A percentile compares a stretch with the other conserved stretches of the same genome.
These are phyloP conservation scores for Neoboletus magnificus DNA, from an alignment of 768 basidiomycete species.

Conservation along the genomic window DNA sequence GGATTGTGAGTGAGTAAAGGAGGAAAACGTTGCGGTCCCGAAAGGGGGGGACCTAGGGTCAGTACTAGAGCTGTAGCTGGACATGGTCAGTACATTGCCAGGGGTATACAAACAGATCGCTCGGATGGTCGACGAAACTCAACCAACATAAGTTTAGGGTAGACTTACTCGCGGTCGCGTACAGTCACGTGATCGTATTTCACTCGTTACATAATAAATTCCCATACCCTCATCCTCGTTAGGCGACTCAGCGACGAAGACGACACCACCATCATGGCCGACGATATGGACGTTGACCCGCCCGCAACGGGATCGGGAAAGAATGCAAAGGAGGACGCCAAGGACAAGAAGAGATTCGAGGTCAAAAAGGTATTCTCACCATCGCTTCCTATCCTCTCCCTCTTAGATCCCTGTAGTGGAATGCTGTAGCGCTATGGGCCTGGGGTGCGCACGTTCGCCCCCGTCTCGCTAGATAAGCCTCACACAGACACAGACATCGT, in stretches of 20 bases:
- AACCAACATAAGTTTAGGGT: constrained; percentile 37
- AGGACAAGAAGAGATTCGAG: constrained; percentile 87
- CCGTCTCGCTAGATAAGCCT: constrained; percentile 3
- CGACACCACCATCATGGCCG: constrained; percentile 43
- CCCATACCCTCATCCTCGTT: not conserved
- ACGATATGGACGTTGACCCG: constrained; percentile 70
- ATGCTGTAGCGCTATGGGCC: constrained; percentile 97
- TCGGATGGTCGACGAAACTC: constrained; percentile 24
- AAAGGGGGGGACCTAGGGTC: constrained; percentile 60
- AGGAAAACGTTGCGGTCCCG: constrained; percentile 57
- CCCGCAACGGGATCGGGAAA: constrained; percentile 36
- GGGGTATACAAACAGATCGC: constrained; percentile 8
- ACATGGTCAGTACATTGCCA: constrained; percentile 39
- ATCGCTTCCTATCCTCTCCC: not conserved
- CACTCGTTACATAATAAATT: constrained; percentile 13
- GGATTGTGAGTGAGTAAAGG: constrained; percentile 49
- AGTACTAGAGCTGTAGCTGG: constrained; percentile 35
- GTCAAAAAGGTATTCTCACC: constrained; percentile 85
- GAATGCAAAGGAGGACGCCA: constrained; percentile 51
- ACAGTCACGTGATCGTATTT: constrained; percentile 32
- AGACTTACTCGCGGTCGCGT: constrained; percentile 39
- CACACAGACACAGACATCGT: constrained; percentile 71
- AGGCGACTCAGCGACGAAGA: not conserved
- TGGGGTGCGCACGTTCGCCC: constrained; percentile 65
- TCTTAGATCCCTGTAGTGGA: constrained; percentile 65